phyloP scores from a whole-genome alignment of 192 early-diverging fungal species.

The Backusella sp. region DNA sequence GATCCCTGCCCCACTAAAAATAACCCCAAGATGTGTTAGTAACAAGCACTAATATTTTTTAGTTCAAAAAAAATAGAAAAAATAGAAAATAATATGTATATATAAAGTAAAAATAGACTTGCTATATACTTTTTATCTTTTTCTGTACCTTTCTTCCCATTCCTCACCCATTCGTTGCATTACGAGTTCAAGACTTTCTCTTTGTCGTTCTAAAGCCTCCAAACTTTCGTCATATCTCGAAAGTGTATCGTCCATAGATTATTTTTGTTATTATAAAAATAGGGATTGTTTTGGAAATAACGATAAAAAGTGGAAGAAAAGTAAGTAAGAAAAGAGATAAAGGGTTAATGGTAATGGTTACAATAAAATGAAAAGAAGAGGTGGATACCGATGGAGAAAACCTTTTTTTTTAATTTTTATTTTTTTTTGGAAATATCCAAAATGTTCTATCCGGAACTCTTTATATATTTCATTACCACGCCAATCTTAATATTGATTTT shows the following conservation, averaged over 20 bases:
- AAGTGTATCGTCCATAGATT: conserved; percentile 13
- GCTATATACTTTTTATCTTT: background rate
- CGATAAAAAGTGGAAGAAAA: background rate
- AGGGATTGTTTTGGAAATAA: background rate
- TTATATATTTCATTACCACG: background rate
- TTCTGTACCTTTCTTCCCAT: conserved; percentile 38
- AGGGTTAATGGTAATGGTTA: background rate
- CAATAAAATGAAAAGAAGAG: background rate
- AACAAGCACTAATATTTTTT: conserved; percentile 4
- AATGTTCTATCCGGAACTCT: background rate
- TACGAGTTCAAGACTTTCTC: conserved; percentile 26
- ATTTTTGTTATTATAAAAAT: background rate
- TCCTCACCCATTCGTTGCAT: conserved; percentile 38
- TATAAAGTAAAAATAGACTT: background rate
- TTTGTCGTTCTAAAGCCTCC: conserved; percentile 29
- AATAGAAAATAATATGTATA: background rate
- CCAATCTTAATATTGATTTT: background rate
- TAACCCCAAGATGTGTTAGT: background rate
- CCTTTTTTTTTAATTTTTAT: background rate
- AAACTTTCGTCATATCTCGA: conserved; percentile 34
- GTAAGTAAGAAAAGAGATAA: background rate
- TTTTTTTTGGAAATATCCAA: conserved; percentile 7
- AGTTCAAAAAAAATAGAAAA: background rate
- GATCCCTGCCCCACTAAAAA: conserved; percentile 35
- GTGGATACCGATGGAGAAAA: background rate